Conservation (phyloP, 805 yeast genomes). For the Kodamaea laetipori region DNA sequence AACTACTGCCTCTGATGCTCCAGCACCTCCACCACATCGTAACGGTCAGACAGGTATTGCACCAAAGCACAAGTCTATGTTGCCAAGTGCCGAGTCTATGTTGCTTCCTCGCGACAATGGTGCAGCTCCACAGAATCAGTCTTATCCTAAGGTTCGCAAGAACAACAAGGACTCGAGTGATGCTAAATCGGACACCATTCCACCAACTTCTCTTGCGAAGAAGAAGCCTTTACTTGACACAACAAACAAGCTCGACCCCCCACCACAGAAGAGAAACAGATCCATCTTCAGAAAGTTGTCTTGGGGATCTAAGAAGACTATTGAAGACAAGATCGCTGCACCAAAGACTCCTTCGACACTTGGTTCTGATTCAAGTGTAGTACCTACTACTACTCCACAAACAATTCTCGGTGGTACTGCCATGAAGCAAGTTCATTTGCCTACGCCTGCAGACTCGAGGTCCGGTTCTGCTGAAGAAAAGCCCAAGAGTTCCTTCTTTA, state of each 20-base stretch:
- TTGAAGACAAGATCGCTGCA: constrained; percentile 25
- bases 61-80: constrained; percentile 24
- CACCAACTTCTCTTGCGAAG: constrained; percentile 21
- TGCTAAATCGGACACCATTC: constrained; percentile 21
- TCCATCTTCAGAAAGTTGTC: constrained; percentile 53
- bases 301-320: constrained; percentile 47
- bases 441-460: constrained; percentile 33
- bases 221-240: constrained; percentile 40
- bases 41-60: background rate
- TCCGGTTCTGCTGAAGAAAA: constrained; percentile 29
- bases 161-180: constrained; percentile 14
- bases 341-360: background rate
- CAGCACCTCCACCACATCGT: constrained; percentile 9
- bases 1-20: constrained; percentile 3
- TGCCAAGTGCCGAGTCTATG: constrained; percentile 40
- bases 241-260: constrained; percentile 27
- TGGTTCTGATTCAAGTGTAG: constrained; percentile 2
- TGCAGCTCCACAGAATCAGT: constrained; percentile 14
- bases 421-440: constrained; percentile 31
- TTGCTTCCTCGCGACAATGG: constrained; percentile 30
- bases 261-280: constrained; percentile 32
- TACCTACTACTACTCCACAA: background rate
- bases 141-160: constrained; percentile 27
- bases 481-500: constrained; percentile 35
- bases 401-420: background rate